Evolutionary conservation across 2,329 filamentous ascomycete genomes (phyloP), one percentile per base, ranked within the genome.

Genomic region (Domatiomyces globalis): DNA sequence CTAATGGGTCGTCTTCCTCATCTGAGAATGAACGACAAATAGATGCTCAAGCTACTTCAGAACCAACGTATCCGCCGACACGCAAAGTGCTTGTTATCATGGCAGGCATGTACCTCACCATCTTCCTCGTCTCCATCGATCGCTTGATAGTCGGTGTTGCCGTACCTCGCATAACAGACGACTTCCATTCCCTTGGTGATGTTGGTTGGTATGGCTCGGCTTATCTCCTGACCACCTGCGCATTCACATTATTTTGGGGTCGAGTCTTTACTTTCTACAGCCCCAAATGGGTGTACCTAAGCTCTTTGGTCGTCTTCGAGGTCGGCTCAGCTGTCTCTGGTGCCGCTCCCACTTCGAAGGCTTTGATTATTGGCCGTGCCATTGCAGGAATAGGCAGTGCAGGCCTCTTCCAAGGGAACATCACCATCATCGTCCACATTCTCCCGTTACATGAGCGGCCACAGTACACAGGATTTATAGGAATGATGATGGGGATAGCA

Each of bases 181-280:
- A 72, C 29, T 75, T 75, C 57, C 61, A 73, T 36, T 69, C 70
- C 3, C 62, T 72, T 36, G 61, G 65, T 4, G 71, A 74, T 51
- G 66, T 75, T 5, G 70, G 70, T 29, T 75, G 73, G 72, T 74
- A 75, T 54, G 69, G 69, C 25, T 69, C 66, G 44, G 63, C 69
- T 2, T 72, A 72, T 54, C 60, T 72, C 6, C 60, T 74, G 19
- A 71, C 70, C 1, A 66, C 63, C 4, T 68, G 67, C 53, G 63
- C 68, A 3, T 66, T 73, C 50, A 67, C 68, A 36, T 59, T 72
- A 17, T 61, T 66, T 5, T 71, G 69, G 46, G 72, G 71, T 25
- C 68, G 68, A 55, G 51, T 72, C 1, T 72, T 71, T 59, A 68
- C 64, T 0, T 67, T 69, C 60, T 71, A 67, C 56, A 62, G 65